phyloP scores from a whole-genome alignment of 2,329 filamentous ascomycete genomes.

The Cadophora malorum region DNA sequence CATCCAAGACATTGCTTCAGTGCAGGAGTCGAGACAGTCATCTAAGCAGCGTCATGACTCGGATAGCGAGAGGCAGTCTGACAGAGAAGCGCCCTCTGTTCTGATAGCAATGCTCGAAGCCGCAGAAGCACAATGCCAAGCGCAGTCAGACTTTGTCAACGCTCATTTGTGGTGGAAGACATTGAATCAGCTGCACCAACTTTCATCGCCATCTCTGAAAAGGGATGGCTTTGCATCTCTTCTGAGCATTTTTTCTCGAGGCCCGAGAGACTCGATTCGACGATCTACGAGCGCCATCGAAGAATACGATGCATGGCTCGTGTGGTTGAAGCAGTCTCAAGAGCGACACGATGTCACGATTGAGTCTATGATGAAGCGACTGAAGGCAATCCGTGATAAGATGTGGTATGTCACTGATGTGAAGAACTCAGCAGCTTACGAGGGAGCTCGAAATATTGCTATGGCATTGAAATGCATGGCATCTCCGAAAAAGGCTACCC shows the following conservation, averaged over 20 bases:
- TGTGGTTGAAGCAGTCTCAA: constrained; percentile 83
- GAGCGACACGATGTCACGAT: constrained; percentile 77
- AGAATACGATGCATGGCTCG: constrained; percentile 81
- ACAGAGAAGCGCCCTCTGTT: constrained; percentile 56
- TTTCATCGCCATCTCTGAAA: constrained; percentile 66
- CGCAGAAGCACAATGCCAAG: constrained; percentile 77
- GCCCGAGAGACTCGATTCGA: constrained; percentile 72
- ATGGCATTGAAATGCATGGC: constrained; percentile 92
- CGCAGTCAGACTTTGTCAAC: constrained; percentile 81
- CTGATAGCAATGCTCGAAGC: constrained; percentile 77
- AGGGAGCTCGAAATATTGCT: constrained; percentile 84
- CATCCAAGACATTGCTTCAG: constrained; percentile 30
- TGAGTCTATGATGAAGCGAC: constrained; percentile 74
- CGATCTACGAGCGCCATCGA: constrained; percentile 75
- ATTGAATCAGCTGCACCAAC: constrained; percentile 71
- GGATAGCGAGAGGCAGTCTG: constrained; percentile 46
- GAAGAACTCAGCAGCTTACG: constrained; percentile 85
- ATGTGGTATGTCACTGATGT: constrained; percentile 99
- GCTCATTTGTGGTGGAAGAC: constrained; percentile 88
- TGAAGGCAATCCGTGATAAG: constrained; percentile 84
- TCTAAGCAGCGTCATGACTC: constrained; percentile 36
- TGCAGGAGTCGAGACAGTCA: constrained; percentile 31
- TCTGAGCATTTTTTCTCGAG: constrained; percentile 75
- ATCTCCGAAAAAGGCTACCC: constrained; percentile 55
- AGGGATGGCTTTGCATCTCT: constrained; percentile 74